phyloP scores from a whole-genome alignment of 257 asterid species.

The Solanum chiquidenum region DNA sequence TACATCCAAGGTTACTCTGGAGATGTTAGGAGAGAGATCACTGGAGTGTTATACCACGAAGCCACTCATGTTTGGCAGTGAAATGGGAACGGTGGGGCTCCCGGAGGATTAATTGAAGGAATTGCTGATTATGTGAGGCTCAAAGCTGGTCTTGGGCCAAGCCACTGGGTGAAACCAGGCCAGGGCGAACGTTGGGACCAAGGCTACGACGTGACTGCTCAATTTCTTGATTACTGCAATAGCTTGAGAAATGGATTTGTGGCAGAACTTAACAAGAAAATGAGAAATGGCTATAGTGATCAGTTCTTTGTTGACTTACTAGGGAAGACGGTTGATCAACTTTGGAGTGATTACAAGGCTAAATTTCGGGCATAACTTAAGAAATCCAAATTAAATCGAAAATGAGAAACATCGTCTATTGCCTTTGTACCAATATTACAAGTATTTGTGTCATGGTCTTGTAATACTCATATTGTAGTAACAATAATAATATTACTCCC shows the following conservation, averaged over 20 bases:
- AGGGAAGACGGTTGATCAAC: background rate
- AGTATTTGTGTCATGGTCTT: background rate
- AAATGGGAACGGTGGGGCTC: conserved; percentile 41
- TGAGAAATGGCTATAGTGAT: conserved; percentile 29
- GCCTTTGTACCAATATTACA: background rate
- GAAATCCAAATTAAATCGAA: background rate
- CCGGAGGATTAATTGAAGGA: conserved; percentile 1
- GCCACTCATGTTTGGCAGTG: conserved; percentile 58
- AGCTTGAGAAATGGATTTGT: background rate
- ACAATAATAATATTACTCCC: background rate
- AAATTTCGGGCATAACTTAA: background rate
- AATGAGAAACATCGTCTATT: background rate
- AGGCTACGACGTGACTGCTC: background rate
- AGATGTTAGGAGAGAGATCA: background rate
- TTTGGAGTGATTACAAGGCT: conserved; percentile 28
- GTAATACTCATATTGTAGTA: background rate
- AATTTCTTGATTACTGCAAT: background rate
- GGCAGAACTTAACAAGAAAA: conserved; percentile 41
- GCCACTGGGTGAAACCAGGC: conserved; percentile 58
- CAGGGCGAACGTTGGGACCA: background rate
- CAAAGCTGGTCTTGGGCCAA: conserved; percentile 35
- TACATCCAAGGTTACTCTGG: conserved; percentile 20
- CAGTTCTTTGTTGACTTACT: background rate
- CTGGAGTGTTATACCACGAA: conserved; percentile 36
- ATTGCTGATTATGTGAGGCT: conserved; percentile 50